phyloP scores from a whole-genome alignment of 257 asterid genomes.

The Thymus mandschuricus region DNA sequence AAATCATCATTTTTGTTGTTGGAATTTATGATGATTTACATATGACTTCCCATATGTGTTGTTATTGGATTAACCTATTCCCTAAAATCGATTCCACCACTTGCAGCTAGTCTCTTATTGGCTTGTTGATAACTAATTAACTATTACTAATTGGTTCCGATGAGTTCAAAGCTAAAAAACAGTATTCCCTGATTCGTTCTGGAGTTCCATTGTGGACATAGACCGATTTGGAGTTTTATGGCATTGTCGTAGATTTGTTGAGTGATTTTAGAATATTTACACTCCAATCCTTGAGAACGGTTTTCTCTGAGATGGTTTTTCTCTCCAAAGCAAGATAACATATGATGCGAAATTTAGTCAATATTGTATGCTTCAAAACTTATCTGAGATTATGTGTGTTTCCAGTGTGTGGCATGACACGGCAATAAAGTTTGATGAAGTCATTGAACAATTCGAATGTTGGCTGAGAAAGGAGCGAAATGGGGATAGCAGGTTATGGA shows the following conservation, averaged over 20 bases:
- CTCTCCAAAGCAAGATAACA: background rate
- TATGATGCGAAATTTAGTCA: background rate
- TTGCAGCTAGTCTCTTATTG: background rate
- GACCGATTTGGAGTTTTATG: background rate
- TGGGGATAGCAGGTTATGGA: conserved; percentile 48
- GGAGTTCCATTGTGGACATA: background rate
- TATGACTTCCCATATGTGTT: too few relatives aligned
- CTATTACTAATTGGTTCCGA: conserved; percentile 6
- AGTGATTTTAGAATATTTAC: background rate
- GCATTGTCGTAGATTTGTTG: background rate
- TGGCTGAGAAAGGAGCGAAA: conserved; percentile 71
- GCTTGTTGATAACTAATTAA: background rate
- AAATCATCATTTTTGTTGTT: background rate
- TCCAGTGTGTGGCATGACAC: conserved; percentile 99
- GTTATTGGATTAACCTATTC: too few relatives aligned
- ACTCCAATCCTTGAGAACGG: background rate
- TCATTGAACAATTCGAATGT: conserved; percentile 75
- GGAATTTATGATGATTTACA: background rate
- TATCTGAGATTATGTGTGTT: conserved; percentile 3
- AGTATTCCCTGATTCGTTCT: background rate
- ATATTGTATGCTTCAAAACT: conserved; percentile 18
- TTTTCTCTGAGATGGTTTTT: background rate
- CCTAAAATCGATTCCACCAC: too few relatives aligned
- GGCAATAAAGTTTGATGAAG: conserved; percentile 73
- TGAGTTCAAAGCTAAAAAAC: background rate